Evolutionary conservation across 2,329 filamentous ascomycete genomes (phyloP), one percentile per base, ranked within the genome.

Genomic region (Calycina herbarum): DNA sequence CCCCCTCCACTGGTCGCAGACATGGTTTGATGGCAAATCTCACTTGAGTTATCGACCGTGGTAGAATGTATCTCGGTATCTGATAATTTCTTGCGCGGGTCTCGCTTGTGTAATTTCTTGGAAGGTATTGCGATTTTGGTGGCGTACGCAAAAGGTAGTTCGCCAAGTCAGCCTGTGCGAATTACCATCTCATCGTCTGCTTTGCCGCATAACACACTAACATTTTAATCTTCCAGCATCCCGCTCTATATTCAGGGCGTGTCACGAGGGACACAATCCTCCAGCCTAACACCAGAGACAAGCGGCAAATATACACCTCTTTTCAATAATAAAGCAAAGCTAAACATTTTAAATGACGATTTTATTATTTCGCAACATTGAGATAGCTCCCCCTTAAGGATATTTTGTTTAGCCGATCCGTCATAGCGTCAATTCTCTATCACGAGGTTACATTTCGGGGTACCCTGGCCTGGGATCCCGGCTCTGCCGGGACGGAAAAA

Each of bases 361-460:
- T 24, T 51, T 24, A 51, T 51, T 51, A 51, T 11, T 24, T 24
- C 17, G 20, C 45, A 24, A 51, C 45, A 51, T 13, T 24, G 45
- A 51, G n/a, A 51, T 8, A 51, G 20, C 45, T 11, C 20, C 17
- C 10, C 45, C 42, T 20, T 7, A 20, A 20, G 15, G 17, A 48
- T 48, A n/a, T 8, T 51, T 27, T 51, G n/a, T 51, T 51, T 51
- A 51, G 27, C 45, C 45, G n/a, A 24, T 27, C 20, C n/a, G 7
- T 24, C 31, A 24, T 24, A 24, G 10, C n/a, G n/a, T 24, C n/a
- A 24, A 24, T 10, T 24, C 5, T 10, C 3, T 13, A 51, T 51
- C 45, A 51, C 45, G 45, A 48, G 45, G 45, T 51, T 51, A 51
- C 45, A 51, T 51, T 51, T 51, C 45, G 45, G 20, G n/a, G 2